Evolutionary conservation across 1,139 yeast species (phyloP), one percentile per base, ranked within the genome.

Genomic region (Komagataea norvegica): DNA sequence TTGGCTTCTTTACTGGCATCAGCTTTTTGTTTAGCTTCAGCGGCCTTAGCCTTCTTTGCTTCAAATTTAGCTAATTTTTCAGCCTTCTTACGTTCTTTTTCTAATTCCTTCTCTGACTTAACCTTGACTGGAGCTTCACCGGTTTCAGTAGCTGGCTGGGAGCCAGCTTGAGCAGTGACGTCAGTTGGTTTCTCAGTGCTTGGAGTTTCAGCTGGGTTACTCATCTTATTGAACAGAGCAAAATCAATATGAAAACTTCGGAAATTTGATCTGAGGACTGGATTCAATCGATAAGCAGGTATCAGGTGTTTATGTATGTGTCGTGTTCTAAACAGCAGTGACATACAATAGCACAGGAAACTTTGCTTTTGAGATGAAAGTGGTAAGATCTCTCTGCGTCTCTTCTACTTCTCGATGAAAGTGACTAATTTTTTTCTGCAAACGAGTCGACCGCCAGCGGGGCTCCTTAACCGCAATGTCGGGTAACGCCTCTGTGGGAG

Each of bases 61-160:
- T 81, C 75, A 64, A 89, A 89, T 61, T 89, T 91, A 57, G 96
- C 95, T 57, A 88, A 68, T 62, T 91, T 91, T 68, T 91, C 98
- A 38, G 96, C 96, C 74, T 89, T 89, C 70, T 89, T 89, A 57
- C 82, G 79, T 67, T 91, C 98, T 60, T 88, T 89, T 62, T 89
- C 96, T 41, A 89, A 65, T 61, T 82, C 86, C 59, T 82, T 84
- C 42, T 82, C 79, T 25, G 86, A 74, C 63, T 81, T 82, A n/a
- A 49, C 49, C 37, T 44, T 47, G 10, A 33, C 40, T 41, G 51
- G 51, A 19, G 37, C 45, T 14, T 29, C 42, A 14, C 36, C 42
- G n/a, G 22, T 30, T 19, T 31, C 42, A 19, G 40, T 25, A 26
- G 42, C 34, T n/a, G n/a, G n/a, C n/a, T n/a, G n/a, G n/a, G n/a